Base-by-base conservation (phyloP, 192 early-diverging fungal species). In the Backusella parvicylindrica region DNA sequence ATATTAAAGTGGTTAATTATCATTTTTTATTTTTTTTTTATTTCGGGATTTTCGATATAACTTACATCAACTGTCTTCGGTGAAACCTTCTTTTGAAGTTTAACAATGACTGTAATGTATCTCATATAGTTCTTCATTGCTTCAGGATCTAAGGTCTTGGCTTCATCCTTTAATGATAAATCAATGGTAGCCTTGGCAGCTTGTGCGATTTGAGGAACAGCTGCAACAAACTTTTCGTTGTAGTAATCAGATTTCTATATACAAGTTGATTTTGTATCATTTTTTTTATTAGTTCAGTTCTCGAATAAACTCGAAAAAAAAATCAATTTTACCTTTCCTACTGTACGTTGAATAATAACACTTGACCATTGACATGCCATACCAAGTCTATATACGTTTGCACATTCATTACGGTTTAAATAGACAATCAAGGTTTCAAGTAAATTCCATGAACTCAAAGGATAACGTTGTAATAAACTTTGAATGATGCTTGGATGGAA, bases 401-500 rank as follows among this genome's bases (percentile, higher is more conserved):
- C 85, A 26, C 84, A 81, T 38, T 81, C 76, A 60, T 71, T 83
- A 18, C 88, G 88, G 28, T 75, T 80, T 1, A 82, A 89, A 70
- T 83, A 89, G 36, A 82, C 79, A 32, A 93, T 74, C 3, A 92
- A 75, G 13, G 72, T 81, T 31, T 84, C 79, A 13, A 91, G 84
- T 3, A 94, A 77, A 74, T 82, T 81, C 91, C 90, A 94, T 36
- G 86, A 84, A 40, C 84, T 74, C 12, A 82, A 73, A 21, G 90
- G 88, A 72, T 87, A 89, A 31, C 89, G 83, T n/a, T 86, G 83
- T 68, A 91, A 75, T 26, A 92, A 82, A 11, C 85, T 83, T 28
- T 89, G 70, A 81, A 97, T 93, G 77, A 97, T 86, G 50, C 84
- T 86, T 18, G 89, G 80, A 67, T 89, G 86, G 71, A 97, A 69